Evolutionary conservation across 2,329 filamentous ascomycete species (phyloP).

Genomic region (Aspergillus pseudoglaucus): DNA sequence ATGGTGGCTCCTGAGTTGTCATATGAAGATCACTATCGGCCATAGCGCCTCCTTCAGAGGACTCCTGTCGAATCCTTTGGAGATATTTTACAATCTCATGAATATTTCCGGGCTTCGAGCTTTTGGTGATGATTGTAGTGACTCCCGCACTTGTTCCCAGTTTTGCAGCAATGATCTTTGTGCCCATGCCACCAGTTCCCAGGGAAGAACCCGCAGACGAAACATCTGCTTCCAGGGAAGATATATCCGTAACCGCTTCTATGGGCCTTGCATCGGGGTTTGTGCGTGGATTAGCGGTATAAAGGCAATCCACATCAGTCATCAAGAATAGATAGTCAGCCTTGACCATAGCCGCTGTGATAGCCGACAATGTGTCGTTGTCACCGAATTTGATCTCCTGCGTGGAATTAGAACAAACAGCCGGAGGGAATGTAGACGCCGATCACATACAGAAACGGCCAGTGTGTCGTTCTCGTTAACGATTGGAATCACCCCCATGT

Average conservation of each 20-base stretch:
- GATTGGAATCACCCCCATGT: conserved; percentile 95
- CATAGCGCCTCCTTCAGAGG: conserved; percentile 10
- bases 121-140: conserved; percentile 90
- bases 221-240: conserved; percentile 75
- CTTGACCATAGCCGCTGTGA: conserved; percentile 94
- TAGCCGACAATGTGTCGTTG: conserved; percentile 94
- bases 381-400: conserved; percentile 97
- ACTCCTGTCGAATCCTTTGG: conserved; percentile 51
- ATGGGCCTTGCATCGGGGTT: conserved; percentile 83
- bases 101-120: conserved; percentile 90
- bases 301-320: conserved; percentile 97
- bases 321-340: conserved; percentile 96
- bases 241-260: conserved; percentile 85
- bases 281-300: conserved; percentile 87
- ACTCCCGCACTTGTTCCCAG: conserved; percentile 91
- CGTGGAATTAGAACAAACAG: conserved; percentile 1
- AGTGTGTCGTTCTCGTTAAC: conserved; percentile 99
- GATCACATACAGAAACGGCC: conserved; percentile 61
- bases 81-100: conserved; percentile 76
- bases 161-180: conserved; percentile 89
- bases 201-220: conserved; percentile 82
- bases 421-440: background rate
- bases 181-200: conserved; percentile 94
- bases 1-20: conserved; percentile 38
- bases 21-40: conserved; percentile 8